Evolutionary conservation across 768 basidiomycete species (phyloP), one percentile per base, ranked within the genome.

Genomic region (Pleurotus eryngii): DNA sequence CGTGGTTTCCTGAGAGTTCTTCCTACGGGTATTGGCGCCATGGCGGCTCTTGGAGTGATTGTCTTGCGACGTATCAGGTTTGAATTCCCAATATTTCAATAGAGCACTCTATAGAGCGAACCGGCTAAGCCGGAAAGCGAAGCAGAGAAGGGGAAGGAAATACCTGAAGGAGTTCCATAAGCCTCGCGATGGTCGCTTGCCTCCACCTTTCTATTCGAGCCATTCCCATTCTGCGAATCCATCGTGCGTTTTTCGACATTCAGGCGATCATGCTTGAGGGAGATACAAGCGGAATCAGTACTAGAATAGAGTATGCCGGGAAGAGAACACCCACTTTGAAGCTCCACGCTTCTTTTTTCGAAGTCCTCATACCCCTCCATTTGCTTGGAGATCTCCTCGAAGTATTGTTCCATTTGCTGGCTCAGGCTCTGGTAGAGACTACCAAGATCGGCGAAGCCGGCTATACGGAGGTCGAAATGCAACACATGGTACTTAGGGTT

Each of bases 91-190:
- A 60, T 90, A 91, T 61, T 82, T 85, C 27, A 90, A 66, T 11
- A 91, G 80, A 1, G 87, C 84, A 64, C 79, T 86, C 86, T 89
- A 57, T 5, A 38, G 17, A 27, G 18, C 49, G 5, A 56, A 12
- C 6, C 40, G 4, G 8, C 8, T 20, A 14, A 55, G 3, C 57
- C 1, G 47, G 51, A 9, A 37, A 48, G 30, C 6, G 26, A 26
- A 49, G 9, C 18, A 3, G 35, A n/a, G 35, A 47, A 38, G 46
- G n/a, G 15, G 18, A 27, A 55, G 12, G 48, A 38, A 51, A 69
- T 59, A 82, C 88, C 73, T 92, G 91, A 65, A 92, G 91, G 2
- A 92, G 71, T 63, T 92, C 92, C 89, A 94, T 90, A 14, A 93
- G 74, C 17, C 90, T 78, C 5, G 91, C 89, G 40, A 93, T 75